Percentiles rank a stretch among this genome's conserved stretches.
These are phyloP conservation scores for Desmodesmus armatus DNA, from an alignment of 139 green algal species.

Conservation along the genomic window DNA sequence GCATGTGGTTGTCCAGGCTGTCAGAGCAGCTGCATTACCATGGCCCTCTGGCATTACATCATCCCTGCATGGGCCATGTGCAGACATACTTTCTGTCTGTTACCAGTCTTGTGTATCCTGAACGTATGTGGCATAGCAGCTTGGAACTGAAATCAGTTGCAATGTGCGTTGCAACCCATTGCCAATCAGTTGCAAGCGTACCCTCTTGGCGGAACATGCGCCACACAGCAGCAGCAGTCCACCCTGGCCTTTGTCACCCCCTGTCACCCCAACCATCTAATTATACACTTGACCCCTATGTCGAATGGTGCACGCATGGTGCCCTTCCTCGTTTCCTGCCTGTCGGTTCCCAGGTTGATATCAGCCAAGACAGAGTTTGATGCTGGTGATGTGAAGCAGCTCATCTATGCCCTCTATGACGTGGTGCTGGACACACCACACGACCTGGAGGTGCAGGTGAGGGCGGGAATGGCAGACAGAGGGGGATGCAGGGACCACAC, in stretches of 20 bases:
- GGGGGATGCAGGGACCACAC: too few relatives aligned
- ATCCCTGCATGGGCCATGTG: not conserved
- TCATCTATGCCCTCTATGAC: constrained; percentile 58
- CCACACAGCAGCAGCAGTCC: not conserved
- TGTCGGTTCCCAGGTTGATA: constrained; percentile 45
- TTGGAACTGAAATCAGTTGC: not conserved
- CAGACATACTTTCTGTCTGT: not conserved
- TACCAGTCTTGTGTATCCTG: not conserved
- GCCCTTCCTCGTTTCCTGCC: not conserved
- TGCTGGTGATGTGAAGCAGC: constrained; percentile 12
- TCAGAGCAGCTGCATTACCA: constrained; percentile 1
- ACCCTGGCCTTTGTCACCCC: not conserved
- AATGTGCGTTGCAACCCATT: not conserved
- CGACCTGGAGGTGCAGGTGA: constrained; percentile 61
- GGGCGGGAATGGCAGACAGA: too few relatives aligned
- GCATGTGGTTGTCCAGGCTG: not conserved
- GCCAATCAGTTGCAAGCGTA: not conserved
- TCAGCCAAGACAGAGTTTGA: constrained; percentile 51
- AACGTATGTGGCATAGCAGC: not conserved
- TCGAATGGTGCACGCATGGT: not conserved
- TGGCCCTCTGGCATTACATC: not conserved
- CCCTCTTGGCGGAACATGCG: not conserved
- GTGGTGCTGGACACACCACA: constrained; percentile 50
- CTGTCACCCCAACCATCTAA: too few relatives aligned
- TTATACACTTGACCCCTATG: not conserved